phyloP scores from a whole-genome alignment of 73 alveolate genomes.

The Paramecium pentaurelia region DNA sequence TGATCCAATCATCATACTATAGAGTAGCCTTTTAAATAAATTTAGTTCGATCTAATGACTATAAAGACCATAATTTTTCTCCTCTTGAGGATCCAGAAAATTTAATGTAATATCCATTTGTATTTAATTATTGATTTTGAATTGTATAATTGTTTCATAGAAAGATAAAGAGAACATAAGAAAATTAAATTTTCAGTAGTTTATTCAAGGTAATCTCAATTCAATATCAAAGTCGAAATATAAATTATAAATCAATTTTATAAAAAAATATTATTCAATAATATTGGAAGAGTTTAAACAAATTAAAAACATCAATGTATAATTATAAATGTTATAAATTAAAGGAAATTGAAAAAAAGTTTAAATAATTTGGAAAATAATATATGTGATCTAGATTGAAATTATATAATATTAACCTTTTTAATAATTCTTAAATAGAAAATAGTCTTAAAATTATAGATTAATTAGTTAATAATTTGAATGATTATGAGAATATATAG shows the following conservation, averaged over 20 bases:
- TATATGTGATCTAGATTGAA: background rate
- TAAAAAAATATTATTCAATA: conserved; percentile 7
- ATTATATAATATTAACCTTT: background rate
- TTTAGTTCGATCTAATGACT: background rate
- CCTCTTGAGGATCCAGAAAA: background rate
- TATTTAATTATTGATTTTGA: background rate
- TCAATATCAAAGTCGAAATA: background rate
- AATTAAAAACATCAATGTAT: background rate
- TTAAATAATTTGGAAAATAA: background rate
- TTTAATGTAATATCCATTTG: background rate
- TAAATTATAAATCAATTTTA: background rate
- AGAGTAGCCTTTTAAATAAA: background rate
- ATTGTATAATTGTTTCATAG: background rate
- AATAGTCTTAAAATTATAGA: too few species aligned
- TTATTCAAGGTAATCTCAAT: background rate
- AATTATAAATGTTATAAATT: background rate
- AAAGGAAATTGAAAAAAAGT: background rate
- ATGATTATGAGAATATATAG: too few species aligned
- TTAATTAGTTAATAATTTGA: too few species aligned
- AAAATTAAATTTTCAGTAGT: background rate
- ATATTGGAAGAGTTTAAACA: conserved; percentile 19
- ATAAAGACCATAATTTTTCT: background rate
- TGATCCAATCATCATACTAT: conserved; percentile 4
- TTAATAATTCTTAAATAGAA: too few species aligned
- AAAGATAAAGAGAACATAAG: background rate